A percentile compares a stretch with the other conserved stretches of the same genome.
These are phyloP conservation scores for Herpomyces periplanetae DNA, from an alignment of 2,329 filamentous ascomycete genomes.

Conservation along the genomic window DNA sequence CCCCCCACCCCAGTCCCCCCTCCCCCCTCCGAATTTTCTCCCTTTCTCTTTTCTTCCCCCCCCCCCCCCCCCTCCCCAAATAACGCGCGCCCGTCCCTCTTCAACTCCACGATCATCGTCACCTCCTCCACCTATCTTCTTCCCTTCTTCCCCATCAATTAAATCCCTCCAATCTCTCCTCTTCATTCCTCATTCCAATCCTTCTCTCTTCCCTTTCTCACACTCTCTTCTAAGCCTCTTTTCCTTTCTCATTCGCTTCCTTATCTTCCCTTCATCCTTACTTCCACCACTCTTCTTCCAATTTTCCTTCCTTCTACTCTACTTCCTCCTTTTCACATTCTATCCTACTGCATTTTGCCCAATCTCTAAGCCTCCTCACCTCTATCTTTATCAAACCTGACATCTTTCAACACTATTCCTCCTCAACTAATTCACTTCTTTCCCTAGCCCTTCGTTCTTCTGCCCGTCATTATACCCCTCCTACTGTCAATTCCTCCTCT, in stretches of 20 bases:
- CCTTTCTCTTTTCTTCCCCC: slow-evolving; percentile 3
- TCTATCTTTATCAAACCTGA: slow-evolving; percentile 1
- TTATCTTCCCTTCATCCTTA: slow-evolving; percentile 2
- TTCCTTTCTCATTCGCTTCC: slow-evolving; percentile 2
- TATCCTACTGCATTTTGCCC: slow-evolving; percentile 3
- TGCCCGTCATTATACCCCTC: slow-evolving; percentile 5
- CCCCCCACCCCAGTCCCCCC: too few species aligned
- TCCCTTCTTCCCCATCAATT: slow-evolving; percentile 3
- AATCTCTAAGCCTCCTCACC: slow-evolving; percentile 4
- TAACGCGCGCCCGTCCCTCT: too few species aligned
- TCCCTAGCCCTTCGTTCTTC: slow-evolving; percentile 4
- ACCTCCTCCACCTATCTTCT: too few species aligned
- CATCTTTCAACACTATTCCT: background rate
- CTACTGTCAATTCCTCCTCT: slow-evolving; percentile 4
- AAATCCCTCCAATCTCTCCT: slow-evolving; percentile 3
- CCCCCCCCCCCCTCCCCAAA: slow-evolving; percentile 4
- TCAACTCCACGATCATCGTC: too few species aligned
- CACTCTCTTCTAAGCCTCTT: too few species aligned
- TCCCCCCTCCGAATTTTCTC: slow-evolving; percentile 3
- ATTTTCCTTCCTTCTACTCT: slow-evolving; percentile 1
- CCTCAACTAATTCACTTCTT: slow-evolving; percentile 3
- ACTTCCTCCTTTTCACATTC: slow-evolving; percentile 1
- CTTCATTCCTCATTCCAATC: slow-evolving; percentile 3
- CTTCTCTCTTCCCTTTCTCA: slow-evolving; percentile 3
- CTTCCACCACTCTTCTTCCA: slow-evolving; percentile 3